Evolutionary conservation across 495 filamentous ascomycete genomes (phyloP).

Genomic region (Darksidea phi): DNA sequence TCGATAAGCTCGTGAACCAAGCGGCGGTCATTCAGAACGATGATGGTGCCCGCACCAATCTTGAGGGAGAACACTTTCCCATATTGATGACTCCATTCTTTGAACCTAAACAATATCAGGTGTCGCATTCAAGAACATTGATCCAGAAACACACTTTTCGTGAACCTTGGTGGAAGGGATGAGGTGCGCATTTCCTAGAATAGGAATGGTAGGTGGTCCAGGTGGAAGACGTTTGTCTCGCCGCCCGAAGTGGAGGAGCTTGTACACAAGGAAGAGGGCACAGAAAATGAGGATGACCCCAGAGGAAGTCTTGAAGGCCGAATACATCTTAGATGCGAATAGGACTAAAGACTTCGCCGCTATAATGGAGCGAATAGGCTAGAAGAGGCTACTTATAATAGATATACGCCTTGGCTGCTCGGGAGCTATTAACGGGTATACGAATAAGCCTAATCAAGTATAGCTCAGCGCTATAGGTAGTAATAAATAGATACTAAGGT

Average conservation of each 20-base stretch:
- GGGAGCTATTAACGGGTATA: no score
- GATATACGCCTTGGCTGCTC: no score
- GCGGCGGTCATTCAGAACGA: constrained; percentile 38
- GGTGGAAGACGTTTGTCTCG: constrained; percentile 8
- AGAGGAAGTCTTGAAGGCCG: no score
- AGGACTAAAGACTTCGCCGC: no score
- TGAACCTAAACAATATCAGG: constrained; percentile 1
- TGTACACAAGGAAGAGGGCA: neutral
- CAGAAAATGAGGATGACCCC: neutral
- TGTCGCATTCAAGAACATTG: neutral
- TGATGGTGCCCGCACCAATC: constrained; percentile 28
- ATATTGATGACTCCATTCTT: constrained; percentile 30
- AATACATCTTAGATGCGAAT: no score
- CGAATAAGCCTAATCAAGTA: no score
- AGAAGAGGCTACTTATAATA: no score
- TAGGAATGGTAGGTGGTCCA: constrained; percentile 14
- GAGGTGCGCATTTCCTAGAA: constrained; percentile 21
- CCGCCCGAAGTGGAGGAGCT: constrained; percentile 5
- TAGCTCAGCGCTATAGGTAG: no score
- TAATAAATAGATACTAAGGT: no score
- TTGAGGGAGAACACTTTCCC: constrained; percentile 38
- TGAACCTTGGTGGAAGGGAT: constrained; percentile 4
- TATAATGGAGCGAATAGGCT: no score
- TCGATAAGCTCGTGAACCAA: constrained; percentile 39
- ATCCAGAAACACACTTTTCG: neutral